Percentiles rank a stretch among this genome's conserved stretches.
These are phyloP conservation scores for Purshia tridentata DNA, from an alignment of 306 rosid genomes.

Conservation along the genomic window DNA sequence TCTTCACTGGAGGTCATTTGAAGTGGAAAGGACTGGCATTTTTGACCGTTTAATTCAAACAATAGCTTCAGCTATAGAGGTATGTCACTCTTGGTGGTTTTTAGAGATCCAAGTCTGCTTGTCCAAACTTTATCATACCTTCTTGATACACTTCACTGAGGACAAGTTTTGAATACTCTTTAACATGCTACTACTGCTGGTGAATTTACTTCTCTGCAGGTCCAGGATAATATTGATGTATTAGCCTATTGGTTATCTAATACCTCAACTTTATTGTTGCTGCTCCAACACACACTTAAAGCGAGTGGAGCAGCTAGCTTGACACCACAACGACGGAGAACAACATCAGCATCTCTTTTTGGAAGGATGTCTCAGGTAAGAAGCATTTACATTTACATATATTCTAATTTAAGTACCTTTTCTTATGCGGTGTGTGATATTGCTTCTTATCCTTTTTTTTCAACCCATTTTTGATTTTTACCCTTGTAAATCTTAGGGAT, in stretches of 20 bases:
- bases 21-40: slow-evolving; percentile 95
- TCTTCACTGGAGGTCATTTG: slow-evolving; percentile 99
- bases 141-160: slow-evolving; percentile 19
- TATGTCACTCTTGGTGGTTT: slow-evolving; percentile 33
- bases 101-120: neutral
- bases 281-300: slow-evolving; percentile 98
- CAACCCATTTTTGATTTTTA: slow-evolving; percentile 16
- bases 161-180: slow-evolving; percentile 18
- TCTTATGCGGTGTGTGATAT: neutral
- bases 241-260: slow-evolving; percentile 96
- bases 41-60: slow-evolving; percentile 96
- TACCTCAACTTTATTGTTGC: slow-evolving; percentile 87
- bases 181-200: slow-evolving; percentile 27
- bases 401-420: slow-evolving; percentile 19
- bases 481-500: slow-evolving; percentile 56
- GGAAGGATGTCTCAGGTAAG: slow-evolving; percentile 99
- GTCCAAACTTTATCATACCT: slow-evolving; percentile 21
- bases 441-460: slow-evolving; percentile 25
- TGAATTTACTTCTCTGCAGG: slow-evolving; percentile 48
- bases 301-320: slow-evolving; percentile 99
- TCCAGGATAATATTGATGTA: slow-evolving; percentile 80
- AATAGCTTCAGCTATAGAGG: slow-evolving; percentile 96
- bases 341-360: slow-evolving; percentile 85
- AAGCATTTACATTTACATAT: slow-evolving; percentile 22
- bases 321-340: slow-evolving; percentile 97